Percentiles rank a stretch among this genome's conserved stretches.
Conservation (phyloP, 345 rosid species). For the Citrus glauca region DNA sequence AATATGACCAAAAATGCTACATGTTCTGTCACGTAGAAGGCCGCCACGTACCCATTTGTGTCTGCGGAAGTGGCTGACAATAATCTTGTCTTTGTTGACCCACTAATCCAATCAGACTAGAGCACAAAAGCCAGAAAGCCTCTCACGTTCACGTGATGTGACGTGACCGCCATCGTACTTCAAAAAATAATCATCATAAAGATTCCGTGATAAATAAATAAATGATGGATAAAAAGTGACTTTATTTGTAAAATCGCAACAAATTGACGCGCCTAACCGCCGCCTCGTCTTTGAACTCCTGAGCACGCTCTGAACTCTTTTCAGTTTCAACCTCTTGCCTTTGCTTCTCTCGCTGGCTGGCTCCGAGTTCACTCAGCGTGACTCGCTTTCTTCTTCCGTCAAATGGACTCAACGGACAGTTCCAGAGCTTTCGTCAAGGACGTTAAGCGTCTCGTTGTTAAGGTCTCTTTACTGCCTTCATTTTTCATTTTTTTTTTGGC, state of each 20-base stretch:
- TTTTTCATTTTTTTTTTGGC: too few species aligned
- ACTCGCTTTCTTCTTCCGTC: not conserved
- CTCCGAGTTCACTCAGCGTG: not conserved
- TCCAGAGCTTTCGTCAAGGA: slow-evolving; percentile 42
- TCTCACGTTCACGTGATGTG: not conserved
- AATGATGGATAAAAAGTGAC: not conserved
- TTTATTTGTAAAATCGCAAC: not conserved
- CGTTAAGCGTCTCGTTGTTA: slow-evolving; percentile 49
- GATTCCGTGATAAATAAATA: not conserved
- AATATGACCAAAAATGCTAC: not conserved
- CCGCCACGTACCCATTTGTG: not conserved
- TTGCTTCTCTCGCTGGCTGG: not conserved
- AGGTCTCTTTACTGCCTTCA: slow-evolving; percentile 19
- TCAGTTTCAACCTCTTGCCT: not conserved
- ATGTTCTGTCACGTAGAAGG: not conserved
- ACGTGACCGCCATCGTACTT: not conserved
- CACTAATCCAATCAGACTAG: not conserved
- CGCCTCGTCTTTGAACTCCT: not conserved
- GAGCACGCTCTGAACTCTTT: not conserved
- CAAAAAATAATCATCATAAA: not conserved
- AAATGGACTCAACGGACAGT: slow-evolving; percentile 22
- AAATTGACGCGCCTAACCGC: slow-evolving; percentile 5
- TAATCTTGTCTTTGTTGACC: not conserved
- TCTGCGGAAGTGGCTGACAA: not conserved
- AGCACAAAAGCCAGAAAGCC: not conserved